Conservation (phyloP, 2,329 filamentous ascomycete genomes). For the Fusarium oligoseptatum region DNA sequence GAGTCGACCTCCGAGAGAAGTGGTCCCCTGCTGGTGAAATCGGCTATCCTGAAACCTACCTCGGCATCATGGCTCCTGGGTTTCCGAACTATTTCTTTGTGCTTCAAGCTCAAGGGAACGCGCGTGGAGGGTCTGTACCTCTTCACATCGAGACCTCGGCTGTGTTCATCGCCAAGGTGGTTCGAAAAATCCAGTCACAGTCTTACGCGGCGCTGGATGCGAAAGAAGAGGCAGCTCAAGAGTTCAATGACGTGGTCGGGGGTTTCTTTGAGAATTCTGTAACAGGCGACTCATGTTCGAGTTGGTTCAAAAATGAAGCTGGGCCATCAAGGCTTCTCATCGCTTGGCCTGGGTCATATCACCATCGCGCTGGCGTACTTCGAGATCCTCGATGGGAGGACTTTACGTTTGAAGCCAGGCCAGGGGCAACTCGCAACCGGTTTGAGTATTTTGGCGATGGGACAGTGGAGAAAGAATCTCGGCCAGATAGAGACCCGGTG, state of each 20-base stretch:
- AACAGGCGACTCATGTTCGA: constrained; percentile 8
- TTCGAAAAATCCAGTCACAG: constrained; percentile 9
- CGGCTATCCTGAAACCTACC: constrained; percentile 12
- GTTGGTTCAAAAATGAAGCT: constrained; percentile 17
- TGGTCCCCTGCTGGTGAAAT: not conserved
- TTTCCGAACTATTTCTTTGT: constrained; percentile 11
- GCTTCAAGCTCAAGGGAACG: constrained; percentile 1
- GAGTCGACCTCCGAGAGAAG: constrained; percentile 1
- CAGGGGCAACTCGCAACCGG: not conserved
- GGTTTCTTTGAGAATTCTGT: constrained; percentile 10
- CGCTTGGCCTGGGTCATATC: constrained; percentile 9
- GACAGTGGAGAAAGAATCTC: not conserved
- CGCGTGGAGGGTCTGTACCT: constrained; percentile 6
- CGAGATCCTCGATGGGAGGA: constrained; percentile 12
- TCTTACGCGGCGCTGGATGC: not conserved
- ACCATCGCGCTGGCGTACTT: not conserved
- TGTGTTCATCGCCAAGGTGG: constrained; percentile 4
- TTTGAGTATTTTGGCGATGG: constrained; percentile 11
- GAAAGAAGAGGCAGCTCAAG: not conserved
- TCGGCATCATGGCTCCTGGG: constrained; percentile 10
- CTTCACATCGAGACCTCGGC: constrained; percentile 9
- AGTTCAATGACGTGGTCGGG: constrained; percentile 17
- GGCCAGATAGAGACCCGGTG: not conserved
- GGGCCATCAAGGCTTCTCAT: constrained; percentile 4
- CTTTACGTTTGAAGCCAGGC: constrained; percentile 3